Evolutionary conservation across 2,329 filamentous ascomycete genomes (phyloP).

Genomic region (Penicillium occitanis): DNA sequence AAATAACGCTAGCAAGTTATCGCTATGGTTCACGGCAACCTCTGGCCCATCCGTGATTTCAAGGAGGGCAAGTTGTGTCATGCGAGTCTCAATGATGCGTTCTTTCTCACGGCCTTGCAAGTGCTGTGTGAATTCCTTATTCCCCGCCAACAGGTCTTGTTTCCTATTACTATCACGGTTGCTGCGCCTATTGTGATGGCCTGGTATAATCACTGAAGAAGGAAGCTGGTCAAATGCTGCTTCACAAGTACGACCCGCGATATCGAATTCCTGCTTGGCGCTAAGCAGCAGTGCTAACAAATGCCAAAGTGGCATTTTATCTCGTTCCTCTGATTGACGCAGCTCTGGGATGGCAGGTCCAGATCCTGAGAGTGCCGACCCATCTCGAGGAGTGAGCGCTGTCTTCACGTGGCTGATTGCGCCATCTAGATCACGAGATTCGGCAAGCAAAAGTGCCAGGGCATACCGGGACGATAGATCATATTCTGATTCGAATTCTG

Average conservation of each 20-base stretch:
- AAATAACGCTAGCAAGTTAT: slow-evolving; percentile 81
- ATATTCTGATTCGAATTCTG: slow-evolving; percentile 63
- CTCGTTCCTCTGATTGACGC: slow-evolving; percentile 41
- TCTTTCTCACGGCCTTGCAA: slow-evolving; percentile 85
- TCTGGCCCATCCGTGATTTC: slow-evolving; percentile 82
- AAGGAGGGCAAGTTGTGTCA: slow-evolving; percentile 83
- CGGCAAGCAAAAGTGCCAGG: slow-evolving; percentile 79
- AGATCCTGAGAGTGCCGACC: slow-evolving; percentile 25
- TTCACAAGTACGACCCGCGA: slow-evolving; percentile 79
- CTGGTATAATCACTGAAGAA: slow-evolving; percentile 68
- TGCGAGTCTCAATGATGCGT: slow-evolving; percentile 86
- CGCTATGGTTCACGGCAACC: slow-evolving; percentile 81
- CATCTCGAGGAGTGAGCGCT: slow-evolving; percentile 52
- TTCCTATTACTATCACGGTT: slow-evolving; percentile 26
- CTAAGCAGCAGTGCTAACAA: slow-evolving; percentile 82
- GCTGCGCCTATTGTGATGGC: slow-evolving; percentile 52
- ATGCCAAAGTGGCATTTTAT: slow-evolving; percentile 84
- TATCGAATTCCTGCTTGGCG: slow-evolving; percentile 78
- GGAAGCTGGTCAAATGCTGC: slow-evolving; percentile 89
- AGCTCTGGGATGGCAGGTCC: slow-evolving; percentile 35
- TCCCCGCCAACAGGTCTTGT: slow-evolving; percentile 23
- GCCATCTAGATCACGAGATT: slow-evolving; percentile 74
- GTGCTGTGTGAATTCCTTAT: slow-evolving; percentile 65
- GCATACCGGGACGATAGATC: slow-evolving; percentile 78
- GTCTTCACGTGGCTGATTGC: slow-evolving; percentile 81